Evolutionary conservation across 768 basidiomycete species (phyloP).

Genomic region (Vararia minispora): DNA sequence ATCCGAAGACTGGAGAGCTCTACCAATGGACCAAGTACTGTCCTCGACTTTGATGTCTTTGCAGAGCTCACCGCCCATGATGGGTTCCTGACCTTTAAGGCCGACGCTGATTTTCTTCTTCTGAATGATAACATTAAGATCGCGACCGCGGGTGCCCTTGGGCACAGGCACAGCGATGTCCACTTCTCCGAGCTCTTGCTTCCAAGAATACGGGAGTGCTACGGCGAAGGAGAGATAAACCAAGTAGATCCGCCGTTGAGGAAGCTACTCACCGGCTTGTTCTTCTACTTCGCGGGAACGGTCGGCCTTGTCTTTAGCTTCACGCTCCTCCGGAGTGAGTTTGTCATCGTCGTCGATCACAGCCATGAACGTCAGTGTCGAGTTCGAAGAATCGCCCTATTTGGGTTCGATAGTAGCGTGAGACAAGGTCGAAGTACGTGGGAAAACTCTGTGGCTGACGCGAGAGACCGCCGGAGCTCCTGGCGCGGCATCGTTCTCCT

Average conservation of each 20-base stretch:
- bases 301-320: conserved; percentile 57
- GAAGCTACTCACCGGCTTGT: conserved; percentile 60
- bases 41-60: conserved; percentile 94
- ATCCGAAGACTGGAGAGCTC: conserved; percentile 19
- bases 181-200: conserved; percentile 79
- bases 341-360: conserved; percentile 66
- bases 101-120: conserved; percentile 79
- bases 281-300: conserved; percentile 62
- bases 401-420: no score
- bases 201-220: conserved; percentile 91
- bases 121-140: conserved; percentile 61
- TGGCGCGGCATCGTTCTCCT: conserved; percentile 17
- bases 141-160: conserved; percentile 72
- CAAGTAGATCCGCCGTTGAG: conserved; percentile 14
- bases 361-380: no score
- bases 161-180: conserved; percentile 79
- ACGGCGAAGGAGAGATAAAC: conserved; percentile 3
- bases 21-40: conserved; percentile 92
- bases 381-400: not conserved
- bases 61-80: conserved; percentile 85
- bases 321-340: conserved; percentile 65
- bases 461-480: no score
- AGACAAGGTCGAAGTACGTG: no score
- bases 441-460: no score
- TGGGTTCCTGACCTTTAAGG: conserved; percentile 76